phyloP scores from a whole-genome alignment of 768 basidiomycete species.

The Podaxis rugospora region DNA sequence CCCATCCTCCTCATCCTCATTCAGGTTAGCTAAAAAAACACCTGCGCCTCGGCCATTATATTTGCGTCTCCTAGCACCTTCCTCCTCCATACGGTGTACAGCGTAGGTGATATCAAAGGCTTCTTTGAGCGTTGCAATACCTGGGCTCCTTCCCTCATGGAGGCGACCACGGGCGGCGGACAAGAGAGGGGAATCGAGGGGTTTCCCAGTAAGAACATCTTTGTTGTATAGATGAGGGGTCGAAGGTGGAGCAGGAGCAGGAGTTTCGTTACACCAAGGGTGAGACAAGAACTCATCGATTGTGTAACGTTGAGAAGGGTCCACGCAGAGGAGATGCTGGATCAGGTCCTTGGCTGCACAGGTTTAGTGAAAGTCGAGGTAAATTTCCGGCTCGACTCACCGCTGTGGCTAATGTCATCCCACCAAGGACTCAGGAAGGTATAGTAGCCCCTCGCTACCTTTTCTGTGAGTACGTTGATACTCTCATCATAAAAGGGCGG shows the following conservation, averaged over 20 bases:
- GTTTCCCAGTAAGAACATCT: slow-evolving; percentile 32
- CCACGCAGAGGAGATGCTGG: slow-evolving; percentile 90
- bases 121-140: slow-evolving; percentile 89
- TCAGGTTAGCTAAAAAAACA: slow-evolving; percentile 80
- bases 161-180: slow-evolving; percentile 69
- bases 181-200: slow-evolving; percentile 89
- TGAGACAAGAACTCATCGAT: slow-evolving; percentile 98
- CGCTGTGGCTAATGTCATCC: slow-evolving; percentile 87
- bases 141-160: slow-evolving; percentile 81
- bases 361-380: neutral
- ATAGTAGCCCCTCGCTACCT: slow-evolving; percentile 95
- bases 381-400: slow-evolving; percentile 34
- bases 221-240: slow-evolving; percentile 52
- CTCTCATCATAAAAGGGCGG: slow-evolving; percentile 99
- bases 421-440: slow-evolving; percentile 99
- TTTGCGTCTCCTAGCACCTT: slow-evolving; percentile 82
- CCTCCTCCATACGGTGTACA: slow-evolving; percentile 99
- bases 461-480: slow-evolving; percentile 96
- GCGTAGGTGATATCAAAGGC: slow-evolving; percentile 99
- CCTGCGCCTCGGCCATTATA: slow-evolving; percentile 77
- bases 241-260: slow-evolving; percentile 59
- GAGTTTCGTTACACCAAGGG: slow-evolving; percentile 84
- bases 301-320: slow-evolving; percentile 92
- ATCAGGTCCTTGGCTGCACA: slow-evolving; percentile 90
- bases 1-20: slow-evolving; percentile 83